Evolutionary conservation across 2,329 filamentous ascomycete species (phyloP).

Genomic region (Botrytis cinerea): DNA sequence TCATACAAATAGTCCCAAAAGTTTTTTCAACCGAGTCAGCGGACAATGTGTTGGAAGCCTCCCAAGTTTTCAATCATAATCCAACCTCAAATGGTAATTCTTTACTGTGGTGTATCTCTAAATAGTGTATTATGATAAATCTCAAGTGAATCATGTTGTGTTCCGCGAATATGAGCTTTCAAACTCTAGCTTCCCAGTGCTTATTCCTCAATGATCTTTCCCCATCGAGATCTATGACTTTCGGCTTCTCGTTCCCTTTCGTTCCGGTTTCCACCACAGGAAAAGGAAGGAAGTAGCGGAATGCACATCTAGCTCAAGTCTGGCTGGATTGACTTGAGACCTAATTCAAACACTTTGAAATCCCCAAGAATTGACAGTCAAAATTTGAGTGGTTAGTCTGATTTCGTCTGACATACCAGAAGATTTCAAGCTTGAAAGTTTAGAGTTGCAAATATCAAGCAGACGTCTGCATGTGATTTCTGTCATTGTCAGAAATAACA

Average conservation of each 20-base stretch:
- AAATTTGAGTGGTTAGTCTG: neutral
- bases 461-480: too few species aligned
- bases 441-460: too few species aligned
- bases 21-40: neutral
- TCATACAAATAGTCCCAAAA: neutral
- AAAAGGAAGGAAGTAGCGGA: neutral
- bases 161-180: neutral
- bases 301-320: neutral
- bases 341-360: neutral
- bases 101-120: neutral
- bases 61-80: neutral
- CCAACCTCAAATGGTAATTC: neutral
- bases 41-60: neutral
- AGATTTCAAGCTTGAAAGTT: too few species aligned
- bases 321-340: neutral
- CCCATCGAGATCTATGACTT: neutral
- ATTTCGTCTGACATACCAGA: too few species aligned
- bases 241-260: neutral
- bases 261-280: neutral
- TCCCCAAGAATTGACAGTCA: neutral
- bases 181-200: neutral
- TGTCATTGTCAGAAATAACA: too few species aligned
- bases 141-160: neutral
- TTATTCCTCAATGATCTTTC: neutral
- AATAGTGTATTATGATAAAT: neutral